Base-by-base conservation (phyloP, 257 asterid species). In the Salvia hispanica region DNA sequence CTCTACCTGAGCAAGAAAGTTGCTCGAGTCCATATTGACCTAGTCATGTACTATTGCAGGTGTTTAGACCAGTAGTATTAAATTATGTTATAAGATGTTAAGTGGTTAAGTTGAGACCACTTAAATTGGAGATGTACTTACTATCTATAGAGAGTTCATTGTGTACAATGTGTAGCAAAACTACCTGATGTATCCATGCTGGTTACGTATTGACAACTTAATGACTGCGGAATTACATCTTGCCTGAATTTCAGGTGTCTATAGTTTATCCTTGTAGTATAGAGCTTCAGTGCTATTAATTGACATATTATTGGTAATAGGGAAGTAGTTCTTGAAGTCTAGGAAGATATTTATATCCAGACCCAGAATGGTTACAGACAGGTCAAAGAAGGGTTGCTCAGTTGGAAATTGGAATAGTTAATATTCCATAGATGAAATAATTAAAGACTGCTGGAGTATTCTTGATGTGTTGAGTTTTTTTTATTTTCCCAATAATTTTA, bases 1-100 rank as follows among this genome's bases (percentile, higher is more conserved):
- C 66, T 52, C 51, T 28, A 39, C 13, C 16, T 42, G 51, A 40
- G 39, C 42, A 28, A 57, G 43, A 57, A n/a, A 57, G 62, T 57
- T 33, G 25, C 12, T 57, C 7, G 12, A 34, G 18, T 59, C 47
- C 13, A 58, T 15, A 59, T 18, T 34, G 48, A 37, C 58, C 3
- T 9, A 8, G 2, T 59, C 39, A 15, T 57, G 36, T 2, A 34
- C n/a, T n/a, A 5, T 33, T 43, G 62, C 5, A 33, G 15, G 45
- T 13, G 43, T 13, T 57, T 59, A 15, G 39, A 59, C 15, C 50
- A 39, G 5, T 56, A 56, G 18, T 4, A 36, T 36, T 36, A 36
- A 43, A 60, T 37, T 45, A 11, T 9, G 34, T 16, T 9, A 37
- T 12, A 44, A 34, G 15, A 21, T 9, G 55, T 43, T 43, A 34